Conservation (phyloP, 1,284 basidiomycete genomes). For the Exobasidium rhododendri region DNA sequence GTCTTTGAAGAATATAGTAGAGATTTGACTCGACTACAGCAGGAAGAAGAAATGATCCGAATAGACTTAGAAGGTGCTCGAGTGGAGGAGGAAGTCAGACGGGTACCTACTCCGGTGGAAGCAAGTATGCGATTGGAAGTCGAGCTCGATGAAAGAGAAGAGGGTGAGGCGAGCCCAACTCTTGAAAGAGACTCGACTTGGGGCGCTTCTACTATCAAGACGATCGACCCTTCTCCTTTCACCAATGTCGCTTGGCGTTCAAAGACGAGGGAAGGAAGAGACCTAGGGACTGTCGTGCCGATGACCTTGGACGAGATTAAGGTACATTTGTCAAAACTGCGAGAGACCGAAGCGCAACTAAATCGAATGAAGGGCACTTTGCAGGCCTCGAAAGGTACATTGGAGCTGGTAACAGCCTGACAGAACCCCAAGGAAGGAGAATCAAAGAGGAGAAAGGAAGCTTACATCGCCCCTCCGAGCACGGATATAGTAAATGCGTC, state of each 20-base stretch:
- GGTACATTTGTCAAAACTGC: neutral
- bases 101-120: neutral
- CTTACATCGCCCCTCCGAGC: too few species aligned
- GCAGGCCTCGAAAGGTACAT: neutral
- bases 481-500: too few species aligned
- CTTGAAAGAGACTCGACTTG: neutral
- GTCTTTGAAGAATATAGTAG: conserved; percentile 7
- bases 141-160: neutral
- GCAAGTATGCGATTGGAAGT: neutral
- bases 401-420: neutral
- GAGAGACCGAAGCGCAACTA: neutral
- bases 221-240: neutral
- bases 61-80: neutral
- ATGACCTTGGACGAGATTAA: neutral
- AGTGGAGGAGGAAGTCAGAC: neutral
- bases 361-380: conserved; percentile 5
- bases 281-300: neutral
- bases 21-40: neutral
- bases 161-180: conserved; percentile 11
- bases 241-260: neutral
- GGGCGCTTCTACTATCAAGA: neutral
- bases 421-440: too few species aligned
- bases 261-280: neutral
- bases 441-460: too few species aligned
- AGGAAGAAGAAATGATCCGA: conserved; percentile 3